These are phyloP conservation scores for Aspergillus conjunctus DNA, from an alignment of 495 filamentous ascomycete genomes.

Conservation along the genomic window DNA sequence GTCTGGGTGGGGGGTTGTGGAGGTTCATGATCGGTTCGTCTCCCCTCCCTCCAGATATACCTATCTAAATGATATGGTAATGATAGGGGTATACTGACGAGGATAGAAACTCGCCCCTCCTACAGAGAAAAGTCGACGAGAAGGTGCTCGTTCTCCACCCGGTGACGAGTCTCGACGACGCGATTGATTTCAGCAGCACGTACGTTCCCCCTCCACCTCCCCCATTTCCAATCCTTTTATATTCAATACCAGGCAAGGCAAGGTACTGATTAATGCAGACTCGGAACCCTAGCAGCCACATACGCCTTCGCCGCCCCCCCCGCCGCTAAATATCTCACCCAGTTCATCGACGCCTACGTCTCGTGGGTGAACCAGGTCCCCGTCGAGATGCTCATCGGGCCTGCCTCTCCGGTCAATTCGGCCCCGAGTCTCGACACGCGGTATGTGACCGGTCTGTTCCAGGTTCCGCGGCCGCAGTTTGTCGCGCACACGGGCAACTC, in stretches of 20 bases:
- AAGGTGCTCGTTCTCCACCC: constrained; percentile 41
- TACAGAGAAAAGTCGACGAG: constrained; percentile 34
- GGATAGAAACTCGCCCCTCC: constrained; percentile 29
- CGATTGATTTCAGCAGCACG: constrained; percentile 43
- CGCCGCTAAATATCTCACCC: constrained; percentile 54
- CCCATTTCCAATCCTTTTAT: background rate
- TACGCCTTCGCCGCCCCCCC: constrained; percentile 52
- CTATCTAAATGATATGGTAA: background rate
- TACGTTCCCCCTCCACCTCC: constrained; percentile 11
- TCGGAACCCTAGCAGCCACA: constrained; percentile 41
- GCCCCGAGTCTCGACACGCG: constrained; percentile 20
- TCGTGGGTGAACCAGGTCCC: constrained; percentile 57
- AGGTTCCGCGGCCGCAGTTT: constrained; percentile 43
- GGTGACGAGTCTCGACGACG: constrained; percentile 47
- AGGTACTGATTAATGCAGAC: constrained; percentile 19
- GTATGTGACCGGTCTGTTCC: constrained; percentile 43
- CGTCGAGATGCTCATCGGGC: constrained; percentile 47
- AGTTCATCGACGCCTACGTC: constrained; percentile 49
- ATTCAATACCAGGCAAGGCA: too few relatives aligned
- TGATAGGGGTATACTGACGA: background rate
- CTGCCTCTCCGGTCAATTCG: constrained; percentile 38
- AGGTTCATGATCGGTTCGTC: constrained; percentile 34
- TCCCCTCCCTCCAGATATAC: background rate
- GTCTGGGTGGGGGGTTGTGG: constrained; percentile 35
- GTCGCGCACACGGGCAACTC: constrained; percentile 24